Conservation (phyloP, 1,284 basidiomycete species). For the Ustilago bromivora region DNA sequence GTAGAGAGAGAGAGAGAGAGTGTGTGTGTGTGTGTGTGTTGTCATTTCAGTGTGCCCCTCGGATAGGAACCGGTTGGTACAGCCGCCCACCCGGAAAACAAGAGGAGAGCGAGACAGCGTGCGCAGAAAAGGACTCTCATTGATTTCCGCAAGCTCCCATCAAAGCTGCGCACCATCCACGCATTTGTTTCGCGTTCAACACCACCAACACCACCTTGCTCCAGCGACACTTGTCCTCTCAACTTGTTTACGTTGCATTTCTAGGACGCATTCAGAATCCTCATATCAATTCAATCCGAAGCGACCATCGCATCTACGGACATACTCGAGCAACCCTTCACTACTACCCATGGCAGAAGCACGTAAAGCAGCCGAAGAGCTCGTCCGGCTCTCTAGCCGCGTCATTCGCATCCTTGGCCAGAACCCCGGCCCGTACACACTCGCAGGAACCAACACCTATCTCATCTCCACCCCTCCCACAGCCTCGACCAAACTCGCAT, state of each 20-base stretch:
- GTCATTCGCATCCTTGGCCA: conserved; percentile 73
- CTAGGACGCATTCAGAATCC: too few species aligned
- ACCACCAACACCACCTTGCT: neutral
- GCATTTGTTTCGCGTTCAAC: neutral
- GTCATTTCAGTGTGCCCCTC: neutral
- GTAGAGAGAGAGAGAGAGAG: too few species aligned
- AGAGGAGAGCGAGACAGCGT: neutral
- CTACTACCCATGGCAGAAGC: conserved; percentile 51
- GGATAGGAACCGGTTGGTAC: neutral
- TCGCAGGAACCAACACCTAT: conserved; percentile 93
- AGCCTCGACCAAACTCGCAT: conserved; percentile 68
- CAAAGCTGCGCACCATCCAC: neutral
- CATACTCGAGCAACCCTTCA: too few species aligned
- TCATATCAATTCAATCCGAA: too few species aligned
- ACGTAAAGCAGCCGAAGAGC: conserved; percentile 46
- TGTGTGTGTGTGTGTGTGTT: neutral
- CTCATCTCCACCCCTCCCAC: conserved; percentile 75
- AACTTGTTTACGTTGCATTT: too few species aligned
- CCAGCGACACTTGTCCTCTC: neutral
- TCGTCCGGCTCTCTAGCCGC: conserved; percentile 43
- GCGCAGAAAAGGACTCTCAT: neutral
- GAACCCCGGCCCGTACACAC: conserved; percentile 90
- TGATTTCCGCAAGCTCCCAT: neutral
- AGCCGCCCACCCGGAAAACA: neutral
- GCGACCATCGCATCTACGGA: too few species aligned